These are phyloP conservation scores for Mucor ambiguus DNA, from an alignment of 371 early-diverging fungal genomes.

Conservation along the genomic window DNA sequence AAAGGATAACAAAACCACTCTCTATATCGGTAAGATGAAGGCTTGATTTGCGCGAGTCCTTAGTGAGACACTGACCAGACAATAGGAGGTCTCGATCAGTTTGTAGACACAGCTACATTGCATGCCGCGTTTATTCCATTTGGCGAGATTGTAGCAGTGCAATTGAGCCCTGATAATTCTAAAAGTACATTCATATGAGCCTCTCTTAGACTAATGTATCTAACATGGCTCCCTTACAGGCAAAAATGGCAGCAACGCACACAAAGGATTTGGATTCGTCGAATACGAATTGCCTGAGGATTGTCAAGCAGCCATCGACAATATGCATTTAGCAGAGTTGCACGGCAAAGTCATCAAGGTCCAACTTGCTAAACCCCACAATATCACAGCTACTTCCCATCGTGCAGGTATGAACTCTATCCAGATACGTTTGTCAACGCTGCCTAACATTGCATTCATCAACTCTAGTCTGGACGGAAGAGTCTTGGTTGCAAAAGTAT, in stretches of 20 bases:
- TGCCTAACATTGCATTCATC: not conserved
- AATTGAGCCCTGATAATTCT: conserved; percentile 77
- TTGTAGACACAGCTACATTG: conserved; percentile 76
- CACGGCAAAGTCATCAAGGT: conserved; percentile 90
- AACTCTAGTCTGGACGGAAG: conserved; percentile 72
- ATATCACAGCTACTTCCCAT: conserved; percentile 56
- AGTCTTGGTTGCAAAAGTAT: conserved; percentile 71
- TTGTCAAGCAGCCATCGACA: conserved; percentile 89
- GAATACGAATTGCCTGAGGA: conserved; percentile 89
- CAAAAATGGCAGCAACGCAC: conserved; percentile 56
- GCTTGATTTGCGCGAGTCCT: not conserved
- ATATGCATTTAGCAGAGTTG: conserved; percentile 91
- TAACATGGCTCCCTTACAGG: not conserved
- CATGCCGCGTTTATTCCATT: conserved; percentile 95
- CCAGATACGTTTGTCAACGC: too few relatives aligned
- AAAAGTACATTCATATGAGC: not conserved
- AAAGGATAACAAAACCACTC: conserved; percentile 54
- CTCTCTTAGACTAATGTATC: not conserved
- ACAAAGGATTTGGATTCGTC: conserved; percentile 95
- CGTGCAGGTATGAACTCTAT: conserved; percentile 54
- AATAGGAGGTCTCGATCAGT: conserved; percentile 81
- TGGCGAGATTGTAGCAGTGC: conserved; percentile 92
- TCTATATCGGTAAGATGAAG: conserved; percentile 50
- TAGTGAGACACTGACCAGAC: not conserved
- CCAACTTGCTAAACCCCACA: conserved; percentile 79